These are phyloP conservation scores for Lenwebbia sp. DNA, from an alignment of 345 rosid species.

Conservation along the genomic window DNA sequence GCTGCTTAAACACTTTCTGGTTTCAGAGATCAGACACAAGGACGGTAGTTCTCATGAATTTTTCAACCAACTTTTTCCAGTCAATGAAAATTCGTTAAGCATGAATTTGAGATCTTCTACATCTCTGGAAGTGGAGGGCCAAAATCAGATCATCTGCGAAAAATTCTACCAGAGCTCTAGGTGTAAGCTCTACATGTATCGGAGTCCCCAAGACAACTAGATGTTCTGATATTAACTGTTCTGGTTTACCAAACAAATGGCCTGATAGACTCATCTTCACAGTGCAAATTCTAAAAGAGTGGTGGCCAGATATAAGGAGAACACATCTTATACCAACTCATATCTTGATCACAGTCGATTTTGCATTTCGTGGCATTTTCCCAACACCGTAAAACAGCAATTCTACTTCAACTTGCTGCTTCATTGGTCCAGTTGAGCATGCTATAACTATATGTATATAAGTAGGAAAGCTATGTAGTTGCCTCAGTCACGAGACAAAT, in stretches of 20 bases:
- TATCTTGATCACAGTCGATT: not conserved
- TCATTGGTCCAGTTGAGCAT: not conserved
- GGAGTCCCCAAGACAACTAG: not conserved
- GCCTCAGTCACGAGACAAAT: not conserved
- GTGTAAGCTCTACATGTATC: not conserved
- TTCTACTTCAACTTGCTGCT: not conserved
- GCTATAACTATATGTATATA: not conserved
- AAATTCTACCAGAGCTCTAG: not conserved
- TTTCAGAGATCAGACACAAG: not conserved
- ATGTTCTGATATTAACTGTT: not conserved
- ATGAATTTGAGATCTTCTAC: not conserved
- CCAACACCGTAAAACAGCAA: not conserved
- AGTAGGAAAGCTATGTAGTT: not conserved
- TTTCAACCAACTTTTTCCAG: not conserved
- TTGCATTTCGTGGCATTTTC: not conserved
- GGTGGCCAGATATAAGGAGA: not conserved
- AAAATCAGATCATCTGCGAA: not conserved
- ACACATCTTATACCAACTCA: not conserved
- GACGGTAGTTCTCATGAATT: not conserved
- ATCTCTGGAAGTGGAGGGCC: not conserved
- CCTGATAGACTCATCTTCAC: not conserved
- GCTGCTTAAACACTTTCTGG: not conserved
- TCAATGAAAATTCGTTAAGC: not conserved
- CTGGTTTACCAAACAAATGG: not conserved
- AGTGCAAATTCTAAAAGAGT: not conserved